Evolutionary conservation across 2,329 filamentous ascomycete genomes (phyloP).

Genomic region (Paraphoma chrysanthemicola): DNA sequence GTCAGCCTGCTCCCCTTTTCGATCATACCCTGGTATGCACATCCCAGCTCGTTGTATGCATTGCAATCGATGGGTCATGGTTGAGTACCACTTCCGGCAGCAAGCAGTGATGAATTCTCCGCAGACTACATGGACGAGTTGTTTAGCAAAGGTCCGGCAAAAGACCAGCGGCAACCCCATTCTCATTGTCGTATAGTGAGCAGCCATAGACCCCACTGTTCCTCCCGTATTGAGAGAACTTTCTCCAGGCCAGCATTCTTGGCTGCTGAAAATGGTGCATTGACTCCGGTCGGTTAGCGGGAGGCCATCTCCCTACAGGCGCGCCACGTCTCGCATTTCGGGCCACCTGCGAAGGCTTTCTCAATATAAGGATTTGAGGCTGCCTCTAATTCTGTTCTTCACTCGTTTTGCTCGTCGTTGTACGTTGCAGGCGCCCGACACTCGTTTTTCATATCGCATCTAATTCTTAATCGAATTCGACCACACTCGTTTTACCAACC

Average conservation of each 20-base stretch:
- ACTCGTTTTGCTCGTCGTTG: constrained; percentile 34
- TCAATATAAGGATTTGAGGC: constrained; percentile 28
- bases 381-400: constrained; percentile 10
- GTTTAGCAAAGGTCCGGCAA: not conserved
- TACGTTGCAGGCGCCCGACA: constrained; percentile 31
- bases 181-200: no score
- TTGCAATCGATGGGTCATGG: not conserved
- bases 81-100: not conserved
- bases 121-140: no score
- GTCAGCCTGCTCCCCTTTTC: not conserved
- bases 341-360: constrained; percentile 7
- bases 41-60: not conserved
- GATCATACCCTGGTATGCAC: not conserved
- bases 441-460: constrained; percentile 27
- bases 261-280: constrained; percentile 24
- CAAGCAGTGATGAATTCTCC: no score
- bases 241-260: constrained; percentile 23
- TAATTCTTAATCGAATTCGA: constrained; percentile 24
- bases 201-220: constrained; percentile 11
- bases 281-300: constrained; percentile 19
- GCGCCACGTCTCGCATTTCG: constrained; percentile 23
- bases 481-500: constrained; percentile 23
- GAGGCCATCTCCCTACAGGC: constrained; percentile 21
- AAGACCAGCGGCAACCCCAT: not conserved
- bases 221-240: constrained; percentile 19